Conservation (phyloP, 2,329 filamentous ascomycete species). For the Clarireedia hainanense region DNA sequence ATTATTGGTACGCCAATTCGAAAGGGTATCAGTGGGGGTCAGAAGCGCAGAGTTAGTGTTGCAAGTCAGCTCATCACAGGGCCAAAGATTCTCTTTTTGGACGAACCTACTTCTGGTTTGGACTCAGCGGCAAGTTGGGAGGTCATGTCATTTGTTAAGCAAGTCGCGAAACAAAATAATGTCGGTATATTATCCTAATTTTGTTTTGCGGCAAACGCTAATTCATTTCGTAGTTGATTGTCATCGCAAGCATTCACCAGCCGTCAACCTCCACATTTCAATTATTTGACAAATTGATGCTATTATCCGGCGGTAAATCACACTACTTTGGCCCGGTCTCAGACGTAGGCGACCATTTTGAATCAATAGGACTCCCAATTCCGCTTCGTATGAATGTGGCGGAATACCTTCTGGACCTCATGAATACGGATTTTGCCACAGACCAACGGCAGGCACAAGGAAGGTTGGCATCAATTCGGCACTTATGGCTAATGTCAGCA, state of each 20-base stretch:
- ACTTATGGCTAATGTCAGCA: slow-evolving; percentile 45
- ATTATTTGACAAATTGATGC: slow-evolving; percentile 70
- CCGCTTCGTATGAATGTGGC: slow-evolving; percentile 70
- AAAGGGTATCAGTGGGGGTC: slow-evolving; percentile 78
- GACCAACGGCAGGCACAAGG: slow-evolving; percentile 39
- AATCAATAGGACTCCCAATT: slow-evolving; percentile 50
- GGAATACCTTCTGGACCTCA: slow-evolving; percentile 69
- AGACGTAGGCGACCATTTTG: slow-evolving; percentile 55
- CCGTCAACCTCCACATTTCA: slow-evolving; percentile 73
- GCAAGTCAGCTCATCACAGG: slow-evolving; percentile 75
- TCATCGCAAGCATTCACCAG: slow-evolving; percentile 79
- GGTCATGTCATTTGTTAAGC: slow-evolving; percentile 61
- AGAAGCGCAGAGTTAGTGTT: slow-evolving; percentile 74
- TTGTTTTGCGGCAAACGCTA: slow-evolving; percentile 35
- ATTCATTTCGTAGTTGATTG: slow-evolving; percentile 49
- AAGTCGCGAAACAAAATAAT: slow-evolving; percentile 32
- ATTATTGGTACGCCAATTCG: slow-evolving; percentile 75
- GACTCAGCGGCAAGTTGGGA: slow-evolving; percentile 55
- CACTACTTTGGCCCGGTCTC: slow-evolving; percentile 64
- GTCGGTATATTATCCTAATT: slow-evolving; percentile 42
- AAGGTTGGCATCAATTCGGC: slow-evolving; percentile 45
- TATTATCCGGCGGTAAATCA: slow-evolving; percentile 62
- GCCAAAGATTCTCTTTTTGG: slow-evolving; percentile 58
- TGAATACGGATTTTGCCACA: slow-evolving; percentile 67
- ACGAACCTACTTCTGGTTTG: slow-evolving; percentile 81